Base-by-base conservation (phyloP, 345 rosid species). In the Eucalyptus coolabah region DNA sequence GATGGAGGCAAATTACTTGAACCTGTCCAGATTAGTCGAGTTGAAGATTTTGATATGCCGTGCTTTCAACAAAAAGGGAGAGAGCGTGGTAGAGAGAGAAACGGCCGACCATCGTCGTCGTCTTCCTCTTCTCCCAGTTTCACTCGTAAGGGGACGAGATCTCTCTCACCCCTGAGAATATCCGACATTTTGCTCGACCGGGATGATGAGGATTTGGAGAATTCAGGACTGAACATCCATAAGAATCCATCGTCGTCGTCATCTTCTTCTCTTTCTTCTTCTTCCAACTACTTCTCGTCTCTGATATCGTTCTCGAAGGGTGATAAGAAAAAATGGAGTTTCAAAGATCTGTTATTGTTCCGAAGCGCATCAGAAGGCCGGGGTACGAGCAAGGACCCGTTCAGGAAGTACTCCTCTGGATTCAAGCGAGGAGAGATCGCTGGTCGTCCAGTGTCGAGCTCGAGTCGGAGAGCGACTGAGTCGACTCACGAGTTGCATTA, bases 401-500 rank as follows among this genome's bases (percentile, higher is more conserved):
- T 88, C 82, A 69, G 86, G 87, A 90, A 88, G 90, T 72, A 85
- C 44, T 87, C 88, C 56, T 88, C 87, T 81, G 81, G 45, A 28
- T n/a, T 56, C 5, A 89, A 44, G 15, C 90, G 59, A 72, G 89
- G 89, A 89, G 80, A 32, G 87, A 89, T 65, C 10, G 65, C 50
- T 7, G 90, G 89, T 21, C 47, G 85, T 77, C 85, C 85, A 6
- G 47, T 14, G 85, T 40, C 47, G 30, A 63, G 92, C 90, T 83
- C 94, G 92, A 7, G 69, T 26, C 86, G 32, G 37, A 49, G 87
- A 30, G 88, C 67, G 18, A 5, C 89, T 5, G 77, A 19, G 72
- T 93, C 95, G 50, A 89, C 94, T 50, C 95, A 94, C 90, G 95
- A 94, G 93, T 54, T 90, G 88, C 93, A 91, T 82, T 94, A 94